These are phyloP conservation scores for Phytopythium sindhum DNA, from an alignment of 352 stramenopile genomes.

Conservation along the genomic window DNA sequence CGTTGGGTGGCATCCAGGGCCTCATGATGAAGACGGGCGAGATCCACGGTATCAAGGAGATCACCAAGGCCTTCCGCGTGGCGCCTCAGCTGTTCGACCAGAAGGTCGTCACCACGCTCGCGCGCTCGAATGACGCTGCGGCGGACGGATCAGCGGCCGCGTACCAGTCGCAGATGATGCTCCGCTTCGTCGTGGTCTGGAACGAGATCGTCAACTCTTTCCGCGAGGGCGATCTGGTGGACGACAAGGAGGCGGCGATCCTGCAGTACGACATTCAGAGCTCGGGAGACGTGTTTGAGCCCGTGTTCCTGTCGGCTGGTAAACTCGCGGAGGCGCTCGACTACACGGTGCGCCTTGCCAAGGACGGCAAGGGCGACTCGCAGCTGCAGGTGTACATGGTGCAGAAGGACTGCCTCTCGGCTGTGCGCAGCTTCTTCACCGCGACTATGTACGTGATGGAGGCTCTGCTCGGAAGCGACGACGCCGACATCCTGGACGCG, in stretches of 20 bases:
- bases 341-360: constrained; percentile 53
- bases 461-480: constrained; percentile 53
- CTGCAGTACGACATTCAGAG: constrained; percentile 73
- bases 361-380: constrained; percentile 67
- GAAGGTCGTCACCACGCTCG: constrained; percentile 66
- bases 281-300: constrained; percentile 71
- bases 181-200: constrained; percentile 78
- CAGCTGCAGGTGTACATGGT: constrained; percentile 64
- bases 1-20: constrained; percentile 47
- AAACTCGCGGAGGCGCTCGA: constrained; percentile 66
- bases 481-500: constrained; percentile 60
- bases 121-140: constrained; percentile 53
- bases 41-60: constrained; percentile 61
- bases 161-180: constrained; percentile 71
- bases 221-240: constrained; percentile 63
- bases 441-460: constrained; percentile 74
- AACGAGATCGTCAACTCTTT: constrained; percentile 82
- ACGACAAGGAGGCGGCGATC: constrained; percentile 74
- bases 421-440: constrained; percentile 74
- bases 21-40: constrained; percentile 72
- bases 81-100: constrained; percentile 65
- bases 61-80: constrained; percentile 65
- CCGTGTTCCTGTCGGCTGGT: constrained; percentile 72
- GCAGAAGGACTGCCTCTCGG: constrained; percentile 65
- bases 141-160: constrained; percentile 36